Evolutionary conservation across 169 alveolate genomes (phyloP), one percentile per base, ranked within the genome.

Genomic region (Fabrea salina): DNA sequence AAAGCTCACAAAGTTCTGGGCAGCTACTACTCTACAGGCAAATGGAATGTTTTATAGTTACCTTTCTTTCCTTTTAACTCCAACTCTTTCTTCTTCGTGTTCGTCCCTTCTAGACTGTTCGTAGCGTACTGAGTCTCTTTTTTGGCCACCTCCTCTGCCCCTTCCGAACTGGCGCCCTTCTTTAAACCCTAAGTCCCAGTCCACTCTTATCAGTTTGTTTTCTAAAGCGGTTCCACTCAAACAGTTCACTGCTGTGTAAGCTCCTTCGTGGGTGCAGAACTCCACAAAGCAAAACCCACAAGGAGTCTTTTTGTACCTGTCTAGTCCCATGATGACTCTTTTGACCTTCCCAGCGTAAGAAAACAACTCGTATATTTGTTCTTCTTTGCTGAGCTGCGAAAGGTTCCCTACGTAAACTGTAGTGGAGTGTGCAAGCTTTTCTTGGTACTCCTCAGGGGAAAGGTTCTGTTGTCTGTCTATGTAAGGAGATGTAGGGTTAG

Each of bases 251-350:
- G 97, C 95, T 3, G 70, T 82, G 79, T 86, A 83, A 19, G 99
- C 97, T 51, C 91, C 96, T 54, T 71, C 91, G 53, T 92, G 93
- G 11, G 86, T 86, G 50, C 72, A 86, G 78, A 84, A 96, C 85
- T 93, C 95, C 4, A 96, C 96, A 84, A 96, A 96, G 68, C 97
- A 93, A 79, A 96, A 96, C 3, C 99, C 99, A 75, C 98, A 95
- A 19, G 98, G 97, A 32, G 91, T 87, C 49, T 86, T 83, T 43
- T 93, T 88, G 13, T 86, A 85, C 58, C 89, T 81, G 78, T 94
- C 96, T 37, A 94, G 85, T 19, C 99, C 99, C 98, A 96, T 94
- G 43, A 92, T 89, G 7, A 96, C 85, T 43, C 92, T 84, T 72
- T 90, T 92, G 33, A 96, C 92, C 64, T 86, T 84, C 7, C 98